Conservation (phyloP, 768 basidiomycete genomes). For the Strobilomyces dryophilus region DNA sequence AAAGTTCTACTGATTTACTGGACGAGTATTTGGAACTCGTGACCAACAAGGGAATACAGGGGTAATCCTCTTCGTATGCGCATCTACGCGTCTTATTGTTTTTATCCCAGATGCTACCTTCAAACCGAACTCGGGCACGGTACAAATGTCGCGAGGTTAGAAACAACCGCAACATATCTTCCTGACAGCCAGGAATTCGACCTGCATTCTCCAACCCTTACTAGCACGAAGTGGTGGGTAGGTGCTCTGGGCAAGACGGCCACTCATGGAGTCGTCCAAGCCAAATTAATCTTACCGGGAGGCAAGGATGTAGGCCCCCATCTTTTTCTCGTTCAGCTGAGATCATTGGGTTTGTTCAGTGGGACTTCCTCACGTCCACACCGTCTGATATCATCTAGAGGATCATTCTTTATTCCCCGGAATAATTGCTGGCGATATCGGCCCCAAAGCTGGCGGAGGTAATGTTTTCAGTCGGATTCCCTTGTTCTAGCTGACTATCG, state of each 20-base stretch:
- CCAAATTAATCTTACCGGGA: constrained; percentile 61
- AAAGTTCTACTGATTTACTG: constrained; percentile 53
- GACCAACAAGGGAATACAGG: constrained; percentile 55
- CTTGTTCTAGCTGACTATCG: neutral
- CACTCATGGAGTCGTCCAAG: constrained; percentile 74
- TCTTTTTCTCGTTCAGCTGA: constrained; percentile 68
- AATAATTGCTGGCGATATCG: constrained; percentile 67
- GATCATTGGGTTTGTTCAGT: constrained; percentile 48
- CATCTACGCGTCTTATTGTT: neutral
- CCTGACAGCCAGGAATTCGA: constrained; percentile 65
- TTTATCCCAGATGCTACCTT: constrained; percentile 50
- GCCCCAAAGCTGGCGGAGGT: constrained; percentile 34
- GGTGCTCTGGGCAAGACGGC: constrained; percentile 68
- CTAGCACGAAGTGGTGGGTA: constrained; percentile 82
- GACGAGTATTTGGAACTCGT: constrained; percentile 49
- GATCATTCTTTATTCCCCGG: constrained; percentile 58
- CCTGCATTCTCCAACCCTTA: constrained; percentile 69
- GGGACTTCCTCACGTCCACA: neutral
- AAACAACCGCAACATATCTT: constrained; percentile 76
- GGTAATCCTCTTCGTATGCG: constrained; percentile 19
- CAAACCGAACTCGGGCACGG: constrained; percentile 82
- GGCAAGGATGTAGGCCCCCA: constrained; percentile 66
- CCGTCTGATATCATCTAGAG: constrained; percentile 35
- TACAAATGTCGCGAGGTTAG: constrained; percentile 61
- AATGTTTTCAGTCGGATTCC: neutral